Conservation (phyloP, 495 filamentous ascomycete genomes). For the Neurospora sp. region DNA sequence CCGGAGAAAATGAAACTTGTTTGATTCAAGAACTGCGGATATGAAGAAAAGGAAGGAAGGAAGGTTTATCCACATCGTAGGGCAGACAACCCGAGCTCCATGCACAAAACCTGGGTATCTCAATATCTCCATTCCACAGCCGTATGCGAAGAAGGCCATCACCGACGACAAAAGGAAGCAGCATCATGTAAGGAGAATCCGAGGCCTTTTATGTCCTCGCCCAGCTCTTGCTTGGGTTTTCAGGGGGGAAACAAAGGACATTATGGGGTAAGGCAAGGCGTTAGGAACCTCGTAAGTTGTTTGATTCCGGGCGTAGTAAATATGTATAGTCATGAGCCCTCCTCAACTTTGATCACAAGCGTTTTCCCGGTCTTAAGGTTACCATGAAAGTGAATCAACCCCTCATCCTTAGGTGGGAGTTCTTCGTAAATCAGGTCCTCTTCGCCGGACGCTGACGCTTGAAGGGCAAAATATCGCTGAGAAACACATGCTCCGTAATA, state of each 20-base stretch:
- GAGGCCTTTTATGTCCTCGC: background rate
- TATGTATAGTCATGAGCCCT: background rate
- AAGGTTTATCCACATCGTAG: background rate
- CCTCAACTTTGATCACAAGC: background rate
- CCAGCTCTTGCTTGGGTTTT: background rate
- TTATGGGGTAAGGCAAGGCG: background rate
- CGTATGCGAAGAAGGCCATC: background rate
- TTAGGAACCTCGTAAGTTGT: background rate
- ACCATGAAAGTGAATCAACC: background rate
- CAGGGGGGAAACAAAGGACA: background rate
- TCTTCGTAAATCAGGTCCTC: background rate
- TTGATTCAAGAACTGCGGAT: too few species aligned
- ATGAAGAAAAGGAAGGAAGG: background rate
- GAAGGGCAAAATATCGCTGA: background rate
- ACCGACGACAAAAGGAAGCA: background rate
- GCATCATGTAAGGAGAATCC: background rate
- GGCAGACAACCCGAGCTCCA: background rate
- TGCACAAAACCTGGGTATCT: background rate
- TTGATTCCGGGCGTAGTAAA: background rate
- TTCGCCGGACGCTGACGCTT: background rate
- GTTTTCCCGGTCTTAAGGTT: background rate
- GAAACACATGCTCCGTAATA: background rate
- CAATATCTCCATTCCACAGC: background rate
- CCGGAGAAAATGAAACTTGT: background rate
- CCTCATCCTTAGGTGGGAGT: background rate